phyloP scores from a whole-genome alignment of 768 basidiomycete species.

The Collybia nuda region DNA sequence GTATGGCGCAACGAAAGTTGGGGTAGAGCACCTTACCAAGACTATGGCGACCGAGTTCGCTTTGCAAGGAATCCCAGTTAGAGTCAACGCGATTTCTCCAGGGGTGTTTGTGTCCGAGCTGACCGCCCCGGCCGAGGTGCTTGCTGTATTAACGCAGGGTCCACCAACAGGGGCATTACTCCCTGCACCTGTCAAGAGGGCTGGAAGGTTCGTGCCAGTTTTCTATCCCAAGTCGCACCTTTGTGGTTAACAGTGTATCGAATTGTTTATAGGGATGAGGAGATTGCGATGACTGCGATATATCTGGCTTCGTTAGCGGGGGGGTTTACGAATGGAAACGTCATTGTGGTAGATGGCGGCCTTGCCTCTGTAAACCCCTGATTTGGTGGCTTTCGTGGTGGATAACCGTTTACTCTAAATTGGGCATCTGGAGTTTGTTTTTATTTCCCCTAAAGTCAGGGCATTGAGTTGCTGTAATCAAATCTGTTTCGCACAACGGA shows the following conservation, averaged over 20 bases:
- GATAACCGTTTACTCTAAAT: too few relatives aligned
- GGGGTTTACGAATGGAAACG: conserved; percentile 2
- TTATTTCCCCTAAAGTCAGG: too few relatives aligned
- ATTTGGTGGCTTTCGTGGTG: not conserved
- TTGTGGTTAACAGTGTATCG: too few relatives aligned
- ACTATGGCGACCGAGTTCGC: conserved; percentile 26
- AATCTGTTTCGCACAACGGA: too few relatives aligned
- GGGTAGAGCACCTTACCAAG: conserved; percentile 22
- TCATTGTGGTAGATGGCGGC: conserved; percentile 1
- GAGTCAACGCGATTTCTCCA: conserved; percentile 25
- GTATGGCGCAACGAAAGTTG: conserved; percentile 27
- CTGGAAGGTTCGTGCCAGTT: too few relatives aligned
- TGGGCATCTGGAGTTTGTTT: too few relatives aligned
- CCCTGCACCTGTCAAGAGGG: too few relatives aligned
- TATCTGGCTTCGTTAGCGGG: conserved; percentile 3
- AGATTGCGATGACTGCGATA: conserved; percentile 6
- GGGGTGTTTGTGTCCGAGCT: conserved; percentile 23
- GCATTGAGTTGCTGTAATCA: too few relatives aligned
- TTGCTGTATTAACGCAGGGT: not conserved
- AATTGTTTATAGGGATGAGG: not conserved
- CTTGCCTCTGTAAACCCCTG: not conserved
- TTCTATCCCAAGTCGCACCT: too few relatives aligned
- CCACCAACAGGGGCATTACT: too few relatives aligned
- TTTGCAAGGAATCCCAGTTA: conserved; percentile 13
- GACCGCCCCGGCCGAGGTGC: conserved; percentile 2